phyloP scores from a whole-genome alignment of 805 yeast genomes.

The Candida ficus region DNA sequence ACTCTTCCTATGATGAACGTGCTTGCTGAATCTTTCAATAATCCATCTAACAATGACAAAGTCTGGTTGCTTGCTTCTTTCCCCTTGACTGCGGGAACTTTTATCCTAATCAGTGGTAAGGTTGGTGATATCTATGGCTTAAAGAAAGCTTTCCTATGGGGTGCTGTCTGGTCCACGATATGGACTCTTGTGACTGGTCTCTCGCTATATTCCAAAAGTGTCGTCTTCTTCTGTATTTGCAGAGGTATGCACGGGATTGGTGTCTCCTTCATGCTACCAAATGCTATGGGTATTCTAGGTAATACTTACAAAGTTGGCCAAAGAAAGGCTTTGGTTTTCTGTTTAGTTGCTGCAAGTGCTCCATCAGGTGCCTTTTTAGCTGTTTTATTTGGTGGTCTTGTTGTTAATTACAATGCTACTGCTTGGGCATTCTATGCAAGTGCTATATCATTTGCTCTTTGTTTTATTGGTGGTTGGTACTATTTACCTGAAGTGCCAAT shows the following conservation, averaged over 20 bases:
- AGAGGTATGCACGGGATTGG: conserved; percentile 64
- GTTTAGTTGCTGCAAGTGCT: conserved; percentile 52
- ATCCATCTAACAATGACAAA: conserved; percentile 28
- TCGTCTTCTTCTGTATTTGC: conserved; percentile 44
- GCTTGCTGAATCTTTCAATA: conserved; percentile 28
- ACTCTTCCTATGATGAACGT: conserved; percentile 32
- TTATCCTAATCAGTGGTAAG: conserved; percentile 62
- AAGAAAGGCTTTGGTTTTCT: conserved; percentile 48
- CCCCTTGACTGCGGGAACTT: conserved; percentile 67
- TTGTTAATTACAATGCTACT: conserved; percentile 41
- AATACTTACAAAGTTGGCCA: conserved; percentile 40
- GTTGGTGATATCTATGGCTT: conserved; percentile 71
- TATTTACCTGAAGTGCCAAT: conserved; percentile 29
- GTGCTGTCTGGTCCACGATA: conserved; percentile 49
- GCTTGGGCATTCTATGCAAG: conserved; percentile 45
- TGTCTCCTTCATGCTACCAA: conserved; percentile 51
- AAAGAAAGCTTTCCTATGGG: conserved; percentile 45
- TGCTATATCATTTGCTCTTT: conserved; percentile 29
- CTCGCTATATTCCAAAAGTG: conserved; percentile 43
- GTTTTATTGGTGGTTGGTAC: conserved; percentile 27
- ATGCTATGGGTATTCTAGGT: conserved; percentile 53
- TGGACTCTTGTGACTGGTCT: conserved; percentile 63
- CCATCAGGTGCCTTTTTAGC: conserved; percentile 58
- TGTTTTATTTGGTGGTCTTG: conserved; percentile 43
- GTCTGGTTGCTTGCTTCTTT: conserved; percentile 70